Conservation (phyloP, 1,139 yeast species). For the Debaryomycetaceae sp. region DNA sequence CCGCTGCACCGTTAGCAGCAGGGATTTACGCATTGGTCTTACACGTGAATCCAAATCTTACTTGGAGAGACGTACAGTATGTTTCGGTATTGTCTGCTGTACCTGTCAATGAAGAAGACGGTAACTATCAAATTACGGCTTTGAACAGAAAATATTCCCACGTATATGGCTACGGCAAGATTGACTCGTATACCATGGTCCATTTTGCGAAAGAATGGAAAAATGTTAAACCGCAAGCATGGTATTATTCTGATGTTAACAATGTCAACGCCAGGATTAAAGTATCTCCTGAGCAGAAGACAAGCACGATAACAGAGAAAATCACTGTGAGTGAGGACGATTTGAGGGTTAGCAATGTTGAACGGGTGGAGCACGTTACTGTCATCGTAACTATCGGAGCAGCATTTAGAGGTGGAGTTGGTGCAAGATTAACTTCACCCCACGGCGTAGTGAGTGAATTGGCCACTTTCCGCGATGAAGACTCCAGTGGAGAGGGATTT, state of each 20-base stretch:
- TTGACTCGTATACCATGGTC: conserved; percentile 79
- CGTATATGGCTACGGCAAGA: conserved; percentile 87
- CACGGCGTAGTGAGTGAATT: conserved; percentile 67
- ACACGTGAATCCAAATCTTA: conserved; percentile 76
- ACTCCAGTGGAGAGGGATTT: conserved; percentile 58
- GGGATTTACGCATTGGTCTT: conserved; percentile 84
- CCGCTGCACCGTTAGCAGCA: conserved; percentile 98
- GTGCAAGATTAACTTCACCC: conserved; percentile 70
- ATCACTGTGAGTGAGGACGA: conserved; percentile 50
- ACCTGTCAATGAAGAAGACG: conserved; percentile 65
- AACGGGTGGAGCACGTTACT: conserved; percentile 80
- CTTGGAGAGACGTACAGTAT: conserved; percentile 97
- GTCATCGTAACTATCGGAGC: conserved; percentile 72
- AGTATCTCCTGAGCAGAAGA: conserved; percentile 10
- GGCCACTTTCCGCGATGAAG: conserved; percentile 68
- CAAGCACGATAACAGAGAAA: conserved; percentile 27
- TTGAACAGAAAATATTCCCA: conserved; percentile 74
- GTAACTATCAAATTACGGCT: conserved; percentile 62
- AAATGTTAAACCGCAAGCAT: conserved; percentile 86
- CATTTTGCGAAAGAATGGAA: conserved; percentile 74
- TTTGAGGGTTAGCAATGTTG: conserved; percentile 56
- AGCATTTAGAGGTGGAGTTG: conserved; percentile 65
- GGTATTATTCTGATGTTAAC: conserved; percentile 56
- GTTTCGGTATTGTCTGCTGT: conserved; percentile 70
- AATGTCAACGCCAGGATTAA: conserved; percentile 26